Conservation (phyloP, 768 basidiomycete species). For the Stropharia rugosoannulata region DNA sequence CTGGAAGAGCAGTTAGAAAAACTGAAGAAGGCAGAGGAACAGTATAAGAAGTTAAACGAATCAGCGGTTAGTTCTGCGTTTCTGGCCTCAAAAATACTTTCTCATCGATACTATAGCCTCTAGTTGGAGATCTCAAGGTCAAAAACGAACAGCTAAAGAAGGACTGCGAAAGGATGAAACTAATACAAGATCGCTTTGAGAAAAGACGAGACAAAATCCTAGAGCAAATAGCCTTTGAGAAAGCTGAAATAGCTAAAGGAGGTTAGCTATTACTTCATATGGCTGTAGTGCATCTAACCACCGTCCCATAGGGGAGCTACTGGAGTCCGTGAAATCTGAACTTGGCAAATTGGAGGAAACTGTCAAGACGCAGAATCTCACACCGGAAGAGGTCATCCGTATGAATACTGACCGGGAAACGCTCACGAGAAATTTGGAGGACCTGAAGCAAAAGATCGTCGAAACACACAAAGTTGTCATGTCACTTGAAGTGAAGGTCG, state of each 20-base stretch:
- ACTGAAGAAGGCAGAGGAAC: constrained; percentile 46
- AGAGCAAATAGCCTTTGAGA: constrained; percentile 65
- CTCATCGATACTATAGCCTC: constrained; percentile 41
- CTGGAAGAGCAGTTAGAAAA: constrained; percentile 55
- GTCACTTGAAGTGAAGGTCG: constrained; percentile 81
- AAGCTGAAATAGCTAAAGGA: constrained; percentile 58
- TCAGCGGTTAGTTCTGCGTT: constrained; percentile 46
- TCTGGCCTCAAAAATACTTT: neutral
- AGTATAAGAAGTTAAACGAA: constrained; percentile 57
- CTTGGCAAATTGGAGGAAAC: constrained; percentile 59
- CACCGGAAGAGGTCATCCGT: constrained; percentile 85
- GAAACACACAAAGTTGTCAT: constrained; percentile 74
- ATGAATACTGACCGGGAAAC: constrained; percentile 92
- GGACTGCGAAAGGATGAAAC: constrained; percentile 79
- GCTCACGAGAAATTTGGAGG: constrained; percentile 69
- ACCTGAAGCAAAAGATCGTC: constrained; percentile 71
- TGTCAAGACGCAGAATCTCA: constrained; percentile 86
- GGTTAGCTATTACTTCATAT: constrained; percentile 34
- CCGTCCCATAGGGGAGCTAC: constrained; percentile 46
- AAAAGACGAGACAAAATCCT: constrained; percentile 65
- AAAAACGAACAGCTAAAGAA: constrained; percentile 62
- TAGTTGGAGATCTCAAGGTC: constrained; percentile 60
- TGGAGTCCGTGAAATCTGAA: constrained; percentile 65
- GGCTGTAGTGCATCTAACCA: constrained; percentile 2
- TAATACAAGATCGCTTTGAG: constrained; percentile 71